Conservation (phyloP, 306 rosid species). For the Sophora flavescens region DNA sequence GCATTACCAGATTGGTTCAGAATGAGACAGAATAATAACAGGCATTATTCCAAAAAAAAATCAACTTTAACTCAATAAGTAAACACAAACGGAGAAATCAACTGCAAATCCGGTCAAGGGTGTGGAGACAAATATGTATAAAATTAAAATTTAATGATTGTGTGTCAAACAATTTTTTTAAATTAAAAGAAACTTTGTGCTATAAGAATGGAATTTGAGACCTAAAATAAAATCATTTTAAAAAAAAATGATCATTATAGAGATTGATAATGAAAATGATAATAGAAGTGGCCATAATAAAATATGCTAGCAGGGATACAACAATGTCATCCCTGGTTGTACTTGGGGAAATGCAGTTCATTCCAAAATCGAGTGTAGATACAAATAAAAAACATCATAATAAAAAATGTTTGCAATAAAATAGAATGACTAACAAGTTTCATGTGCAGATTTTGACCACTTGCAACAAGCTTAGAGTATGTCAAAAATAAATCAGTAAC, state of each 20-base stretch:
- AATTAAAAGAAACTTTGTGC: background rate
- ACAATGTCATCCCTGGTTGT: background rate
- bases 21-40: constrained; percentile 26
- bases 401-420: constrained; percentile 2
- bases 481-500: background rate
- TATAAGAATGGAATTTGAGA: constrained; percentile 5
- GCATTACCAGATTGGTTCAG: constrained; percentile 32
- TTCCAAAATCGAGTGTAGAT: background rate
- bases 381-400: background rate
- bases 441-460: background rate
- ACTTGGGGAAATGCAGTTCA: background rate
- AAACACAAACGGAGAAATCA: constrained; percentile 7
- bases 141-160: constrained; percentile 7
- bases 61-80: constrained; percentile 15
- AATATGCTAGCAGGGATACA: background rate
- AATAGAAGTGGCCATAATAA: background rate
- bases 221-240: background rate
- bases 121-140: constrained; percentile 7
- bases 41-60: constrained; percentile 24
- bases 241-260: background rate
- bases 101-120: background rate
- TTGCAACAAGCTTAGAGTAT: constrained; percentile 6
- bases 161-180: background rate
- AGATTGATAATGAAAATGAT: background rate
- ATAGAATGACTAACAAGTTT: constrained; percentile 8